These are phyloP conservation scores for Fagopyrum homotropicum DNA, from an alignment of 148 eudicot genomes.

Conservation along the genomic window DNA sequence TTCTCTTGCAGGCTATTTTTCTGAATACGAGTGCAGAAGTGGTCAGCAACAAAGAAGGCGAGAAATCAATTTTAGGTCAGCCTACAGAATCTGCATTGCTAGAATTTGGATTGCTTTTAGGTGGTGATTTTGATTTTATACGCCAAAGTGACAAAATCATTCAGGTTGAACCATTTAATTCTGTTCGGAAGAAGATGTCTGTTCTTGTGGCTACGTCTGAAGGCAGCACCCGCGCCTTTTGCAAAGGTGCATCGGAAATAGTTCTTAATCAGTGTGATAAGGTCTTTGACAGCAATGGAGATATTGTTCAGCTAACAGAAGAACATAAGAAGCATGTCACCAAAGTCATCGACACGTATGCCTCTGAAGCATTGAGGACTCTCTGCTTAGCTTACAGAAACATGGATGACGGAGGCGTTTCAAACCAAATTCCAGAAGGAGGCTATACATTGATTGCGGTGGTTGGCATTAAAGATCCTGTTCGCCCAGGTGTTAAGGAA, in stretches of 20 bases:
- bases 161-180: conserved; percentile 83
- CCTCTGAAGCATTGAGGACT: conserved; percentile 79
- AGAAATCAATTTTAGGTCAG: conserved; percentile 58
- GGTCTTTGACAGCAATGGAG: conserved; percentile 43
- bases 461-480: conserved; percentile 93
- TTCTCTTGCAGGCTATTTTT: conserved; percentile 61
- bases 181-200: conserved; percentile 83
- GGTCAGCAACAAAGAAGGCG: conserved; percentile 55
- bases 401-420: conserved; percentile 26
- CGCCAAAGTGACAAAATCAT: conserved; percentile 32
- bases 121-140: conserved; percentile 45
- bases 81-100: conserved; percentile 89
- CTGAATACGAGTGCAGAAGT: conserved; percentile 79
- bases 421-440: conserved; percentile 38
- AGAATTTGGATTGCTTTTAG: conserved; percentile 62
- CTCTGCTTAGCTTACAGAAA: conserved; percentile 82
- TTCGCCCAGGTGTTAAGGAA: conserved; percentile 75
- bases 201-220: conserved; percentile 64
- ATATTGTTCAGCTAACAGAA: conserved; percentile 41
- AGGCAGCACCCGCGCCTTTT: conserved; percentile 66
- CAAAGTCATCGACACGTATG: conserved; percentile 56
- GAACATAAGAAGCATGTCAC: conserved; percentile 32
- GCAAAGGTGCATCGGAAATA: conserved; percentile 97
- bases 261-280: conserved; percentile 59
- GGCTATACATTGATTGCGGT: conserved; percentile 77